phyloP scores from a whole-genome alignment of 2,329 filamentous ascomycete genomes.

The Macroventuria anomochaeta region DNA sequence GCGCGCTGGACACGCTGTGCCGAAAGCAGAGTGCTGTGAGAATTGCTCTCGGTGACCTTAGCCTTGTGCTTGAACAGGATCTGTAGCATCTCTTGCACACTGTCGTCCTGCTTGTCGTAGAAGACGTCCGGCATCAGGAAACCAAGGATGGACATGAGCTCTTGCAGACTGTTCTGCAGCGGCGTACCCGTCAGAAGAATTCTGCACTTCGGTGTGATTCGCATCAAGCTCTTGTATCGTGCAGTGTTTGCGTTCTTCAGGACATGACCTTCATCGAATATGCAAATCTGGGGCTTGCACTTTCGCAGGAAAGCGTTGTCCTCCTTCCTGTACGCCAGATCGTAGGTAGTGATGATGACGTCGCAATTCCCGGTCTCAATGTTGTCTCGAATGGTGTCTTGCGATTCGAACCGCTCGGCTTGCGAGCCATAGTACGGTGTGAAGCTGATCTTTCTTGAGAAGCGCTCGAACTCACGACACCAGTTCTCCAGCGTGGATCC shows the following conservation, averaged over 20 bases:
- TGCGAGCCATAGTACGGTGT: conserved; percentile 76
- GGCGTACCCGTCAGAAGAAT: conserved; percentile 90
- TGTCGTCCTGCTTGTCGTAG: conserved; percentile 63
- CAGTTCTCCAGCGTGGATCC: conserved; percentile 95
- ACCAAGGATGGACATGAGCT: conserved; percentile 87
- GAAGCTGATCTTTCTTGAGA: conserved; percentile 78
- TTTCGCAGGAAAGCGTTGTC: conserved; percentile 69
- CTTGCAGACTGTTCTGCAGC: conserved; percentile 91
- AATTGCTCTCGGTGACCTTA: conserved; percentile 74
- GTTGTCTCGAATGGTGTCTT: conserved; percentile 69
- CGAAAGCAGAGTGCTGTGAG: conserved; percentile 81
- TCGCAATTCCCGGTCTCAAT: conserved; percentile 64
- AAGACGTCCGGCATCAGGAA: conserved; percentile 93
- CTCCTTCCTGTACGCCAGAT: conserved; percentile 64
- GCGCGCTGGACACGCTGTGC: conserved; percentile 85
- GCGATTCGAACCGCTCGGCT: conserved; percentile 70
- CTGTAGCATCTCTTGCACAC: conserved; percentile 74
- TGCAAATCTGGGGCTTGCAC: conserved; percentile 64
- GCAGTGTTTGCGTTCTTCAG: conserved; percentile 87
- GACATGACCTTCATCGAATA: conserved; percentile 95
- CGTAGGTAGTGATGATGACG: conserved; percentile 75
- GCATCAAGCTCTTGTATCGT: conserved; percentile 78
- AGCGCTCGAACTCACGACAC: conserved; percentile 86
- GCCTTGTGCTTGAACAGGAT: conserved; percentile 93
- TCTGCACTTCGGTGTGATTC: conserved; percentile 80